Evolutionary conservation across 2,329 filamentous ascomycete genomes (phyloP), one percentile per base, ranked within the genome.

Genomic region (Colletotrichum tropicale): DNA sequence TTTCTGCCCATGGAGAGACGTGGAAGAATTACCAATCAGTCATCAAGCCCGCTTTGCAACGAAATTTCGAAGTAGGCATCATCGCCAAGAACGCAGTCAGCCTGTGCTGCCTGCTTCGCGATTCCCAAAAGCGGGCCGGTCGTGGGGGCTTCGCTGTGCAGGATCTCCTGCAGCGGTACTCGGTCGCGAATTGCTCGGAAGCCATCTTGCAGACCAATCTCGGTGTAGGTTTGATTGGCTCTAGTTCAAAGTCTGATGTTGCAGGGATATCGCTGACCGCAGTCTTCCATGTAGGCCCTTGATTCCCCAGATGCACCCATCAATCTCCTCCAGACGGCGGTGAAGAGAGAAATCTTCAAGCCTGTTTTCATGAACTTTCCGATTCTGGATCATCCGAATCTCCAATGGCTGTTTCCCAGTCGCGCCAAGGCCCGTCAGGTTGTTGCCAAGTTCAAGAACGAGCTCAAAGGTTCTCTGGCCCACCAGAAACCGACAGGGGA

Each of bases 11-110:
- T 69, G 85, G 83, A 4, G 79, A 82, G 10, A 81, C 78, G 4
- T 86, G 84, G 85, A 82, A 78, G 71, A 77, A 79, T 6, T 86
- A 83, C 71, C 80, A 79, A 2, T 78, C 80, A 2, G 80, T 86
- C 26, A 80, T 85, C 78, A 85, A 85, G 66, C 82, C 83, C 0
- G 84, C 81, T 0, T 66, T 86, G 36, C 84, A 85, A 24, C 69
- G 77, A 8, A 73, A 52, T 21, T 76, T 82, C 26, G 81, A 82
- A 48, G 75, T 69, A 21, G 73, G 55, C 55, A 72, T 78, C 8
- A 76, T 83, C 36, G 66, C 76, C 26, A 76, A 60, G 70, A 84
- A 82, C 70, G 79, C 79, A 10, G 71, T 72, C 55, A 77, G 48
- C 13, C 75, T 84, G 38, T 76, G 79, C 28, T 55, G 76, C 16